Evolutionary conservation across 1,139 yeast genomes (phyloP).

Genomic region (Yamadazyma triangularis): DNA sequence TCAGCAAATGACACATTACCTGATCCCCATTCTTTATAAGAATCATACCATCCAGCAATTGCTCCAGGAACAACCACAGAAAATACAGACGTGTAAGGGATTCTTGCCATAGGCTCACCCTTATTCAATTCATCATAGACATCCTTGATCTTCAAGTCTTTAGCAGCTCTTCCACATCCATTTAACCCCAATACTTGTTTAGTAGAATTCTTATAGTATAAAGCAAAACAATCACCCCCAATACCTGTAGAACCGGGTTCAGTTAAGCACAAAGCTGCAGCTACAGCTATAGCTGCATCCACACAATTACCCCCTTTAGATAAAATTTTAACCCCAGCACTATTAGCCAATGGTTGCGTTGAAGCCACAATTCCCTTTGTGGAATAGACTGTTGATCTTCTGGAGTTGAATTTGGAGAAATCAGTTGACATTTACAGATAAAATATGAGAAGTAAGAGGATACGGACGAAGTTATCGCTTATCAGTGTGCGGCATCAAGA

Average conservation of each 20-base stretch:
- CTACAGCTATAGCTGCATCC: conserved; percentile 74
- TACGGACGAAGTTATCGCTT: too few relatives aligned
- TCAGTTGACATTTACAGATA: conserved; percentile 14
- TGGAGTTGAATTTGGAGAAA: conserved; percentile 40
- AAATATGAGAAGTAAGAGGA: too few relatives aligned
- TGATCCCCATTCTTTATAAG: conserved; percentile 67
- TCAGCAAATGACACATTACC: conserved; percentile 60
- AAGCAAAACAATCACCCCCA: conserved; percentile 78
- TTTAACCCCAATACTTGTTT: conserved; percentile 61
- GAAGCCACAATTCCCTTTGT: conserved; percentile 72
- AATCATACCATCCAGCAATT: conserved; percentile 31
- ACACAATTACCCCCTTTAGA: conserved; percentile 77
- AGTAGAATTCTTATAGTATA: conserved; percentile 50
- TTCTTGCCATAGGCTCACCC: conserved; percentile 38
- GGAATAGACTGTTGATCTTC: conserved; percentile 77
- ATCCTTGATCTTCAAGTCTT: conserved; percentile 45
- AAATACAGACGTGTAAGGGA: conserved; percentile 48
- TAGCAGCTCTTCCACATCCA: conserved; percentile 74
- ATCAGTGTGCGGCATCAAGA: too few relatives aligned
- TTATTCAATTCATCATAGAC: conserved; percentile 38
- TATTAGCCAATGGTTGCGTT: conserved; percentile 72
- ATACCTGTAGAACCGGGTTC: conserved; percentile 81
- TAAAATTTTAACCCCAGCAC: conserved; percentile 66
- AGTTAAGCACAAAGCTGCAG: conserved; percentile 67
- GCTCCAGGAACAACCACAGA: conserved; percentile 17